These are phyloP conservation scores for Heliamphora exappendiculata DNA, from an alignment of 148 eudicot species.

Conservation along the genomic window DNA sequence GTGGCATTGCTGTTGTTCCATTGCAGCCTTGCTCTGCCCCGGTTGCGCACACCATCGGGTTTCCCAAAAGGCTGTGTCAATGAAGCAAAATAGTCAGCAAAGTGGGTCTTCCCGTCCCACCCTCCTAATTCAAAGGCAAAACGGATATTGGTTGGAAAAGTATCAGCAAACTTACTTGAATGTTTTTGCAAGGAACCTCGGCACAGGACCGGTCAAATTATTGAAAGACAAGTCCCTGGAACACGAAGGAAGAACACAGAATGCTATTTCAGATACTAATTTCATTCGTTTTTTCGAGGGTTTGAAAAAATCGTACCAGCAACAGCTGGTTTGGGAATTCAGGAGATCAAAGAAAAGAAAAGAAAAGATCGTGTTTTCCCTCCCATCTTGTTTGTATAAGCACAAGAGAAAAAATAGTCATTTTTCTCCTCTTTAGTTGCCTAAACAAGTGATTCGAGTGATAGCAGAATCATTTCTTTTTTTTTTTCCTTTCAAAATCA, in stretches of 20 bases:
- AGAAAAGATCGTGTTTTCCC: too few species aligned
- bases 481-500: too few species aligned
- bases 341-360: too few species aligned
- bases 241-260: slow-evolving; percentile 5
- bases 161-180: slow-evolving; percentile 53
- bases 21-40: slow-evolving; percentile 61
- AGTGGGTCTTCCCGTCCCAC: too few species aligned
- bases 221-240: slow-evolving; percentile 87
- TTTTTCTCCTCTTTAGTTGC: too few species aligned
- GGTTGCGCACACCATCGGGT: slow-evolving; percentile 72
- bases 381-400: too few species aligned
- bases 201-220: slow-evolving; percentile 86
- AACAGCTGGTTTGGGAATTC: neutral
- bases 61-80: slow-evolving; percentile 64
- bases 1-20: slow-evolving; percentile 70
- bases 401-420: too few species aligned
- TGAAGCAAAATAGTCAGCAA: slow-evolving; percentile 7
- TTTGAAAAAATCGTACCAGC: too few species aligned
- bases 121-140: neutral
- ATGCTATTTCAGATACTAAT: neutral
- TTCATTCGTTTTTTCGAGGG: too few species aligned
- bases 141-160: neutral
- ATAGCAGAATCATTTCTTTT: too few species aligned
- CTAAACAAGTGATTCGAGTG: too few species aligned
- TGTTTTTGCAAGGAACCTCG: slow-evolving; percentile 69